Base-by-base conservation (phyloP, 768 basidiomycete species). In the Lepiota subincarnata region DNA sequence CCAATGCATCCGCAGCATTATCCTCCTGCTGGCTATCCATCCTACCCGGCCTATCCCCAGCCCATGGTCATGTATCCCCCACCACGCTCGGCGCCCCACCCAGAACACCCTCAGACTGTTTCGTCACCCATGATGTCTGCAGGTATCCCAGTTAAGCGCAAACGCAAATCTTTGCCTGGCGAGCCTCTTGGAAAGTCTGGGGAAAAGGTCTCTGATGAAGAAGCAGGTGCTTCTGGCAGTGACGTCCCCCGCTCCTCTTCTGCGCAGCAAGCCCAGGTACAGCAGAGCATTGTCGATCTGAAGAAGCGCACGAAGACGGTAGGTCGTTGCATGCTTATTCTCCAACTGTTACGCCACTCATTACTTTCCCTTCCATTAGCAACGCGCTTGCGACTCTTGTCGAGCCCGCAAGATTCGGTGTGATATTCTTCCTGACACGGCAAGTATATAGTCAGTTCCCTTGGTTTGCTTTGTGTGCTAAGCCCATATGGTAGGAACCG, bases 291-390 rank as follows among this genome's bases (percentile, higher is more conserved):
- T 13, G 69, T 75, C 55, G 90, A 92, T 64, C 69, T 77, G 58
- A 92, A 89, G 74, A 95, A 95, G 69, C 85, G 92, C 51, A 91
- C 89, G 11, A 96, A 96, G 73, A 96, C 91, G 11, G 87, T 89
- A 66, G 12, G 70, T 59, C 6, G 22, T 31, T 18, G 31, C 20
- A 38, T 16, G 16, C 43, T 51, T 24, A 2, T 46, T 38, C 48
- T 37, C 26, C 10, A 8, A 42, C 19, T 53, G 24, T 40, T 44
- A 24, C 43, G 19, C 37, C 48, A 19, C 53, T 55, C 43, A 63
- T 59, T 44, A 57, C 38, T 7, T 22, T 40, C 11, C 24, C 5
- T 41, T 14, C 34, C 44, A 61, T 19, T 50, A 78, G 67, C 79
- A 80, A 74, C 83, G 93, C 48, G 93, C 93, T 6, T 96, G 93